These are phyloP conservation scores for Coemansia sp. DNA, from an alignment of 192 early-diverging fungal genomes.

Conservation along the genomic window DNA sequence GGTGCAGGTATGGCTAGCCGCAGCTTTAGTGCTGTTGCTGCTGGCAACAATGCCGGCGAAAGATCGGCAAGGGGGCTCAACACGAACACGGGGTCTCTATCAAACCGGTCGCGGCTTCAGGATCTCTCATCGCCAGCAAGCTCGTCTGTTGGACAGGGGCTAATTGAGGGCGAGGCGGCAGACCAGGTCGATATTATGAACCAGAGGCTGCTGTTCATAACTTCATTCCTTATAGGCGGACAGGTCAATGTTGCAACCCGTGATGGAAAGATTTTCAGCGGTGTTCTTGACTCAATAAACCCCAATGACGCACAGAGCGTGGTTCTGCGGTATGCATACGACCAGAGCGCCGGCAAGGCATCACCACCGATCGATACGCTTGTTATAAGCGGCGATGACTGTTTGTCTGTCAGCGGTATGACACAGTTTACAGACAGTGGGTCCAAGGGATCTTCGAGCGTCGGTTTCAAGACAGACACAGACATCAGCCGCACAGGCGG, in stretches of 20 bases:
- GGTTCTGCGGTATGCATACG: slow-evolving; percentile 43
- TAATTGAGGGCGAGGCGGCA: slow-evolving; percentile 43
- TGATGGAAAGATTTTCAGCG: slow-evolving; percentile 21
- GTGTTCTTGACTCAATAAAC: slow-evolving; percentile 46
- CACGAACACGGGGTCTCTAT: slow-evolving; percentile 1
- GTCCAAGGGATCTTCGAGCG: slow-evolving; percentile 6
- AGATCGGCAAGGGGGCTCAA: not conserved
- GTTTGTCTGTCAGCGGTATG: slow-evolving; percentile 30
- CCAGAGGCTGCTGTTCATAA: slow-evolving; percentile 39
- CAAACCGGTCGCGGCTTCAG: slow-evolving; percentile 5
- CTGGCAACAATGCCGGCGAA: slow-evolving; percentile 2
- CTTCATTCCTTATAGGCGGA: slow-evolving; percentile 41
- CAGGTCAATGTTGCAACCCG: slow-evolving; percentile 28
- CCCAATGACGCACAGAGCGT: slow-evolving; percentile 51
- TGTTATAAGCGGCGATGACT: slow-evolving; percentile 40
- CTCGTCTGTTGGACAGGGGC: not conserved
- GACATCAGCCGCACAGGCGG: slow-evolving; percentile 73
- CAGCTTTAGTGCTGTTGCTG: slow-evolving; percentile 13
- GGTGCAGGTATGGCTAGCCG: slow-evolving; percentile 4
- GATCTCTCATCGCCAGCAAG: not conserved
- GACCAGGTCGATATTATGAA: slow-evolving; percentile 49
- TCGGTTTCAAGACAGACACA: slow-evolving; percentile 80
- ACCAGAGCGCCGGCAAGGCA: slow-evolving; percentile 19
- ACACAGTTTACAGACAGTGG: slow-evolving; percentile 21
- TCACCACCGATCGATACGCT: slow-evolving; percentile 33